Conservation (phyloP, 208 protist species). For the Trypanosoma rangeli region DNA sequence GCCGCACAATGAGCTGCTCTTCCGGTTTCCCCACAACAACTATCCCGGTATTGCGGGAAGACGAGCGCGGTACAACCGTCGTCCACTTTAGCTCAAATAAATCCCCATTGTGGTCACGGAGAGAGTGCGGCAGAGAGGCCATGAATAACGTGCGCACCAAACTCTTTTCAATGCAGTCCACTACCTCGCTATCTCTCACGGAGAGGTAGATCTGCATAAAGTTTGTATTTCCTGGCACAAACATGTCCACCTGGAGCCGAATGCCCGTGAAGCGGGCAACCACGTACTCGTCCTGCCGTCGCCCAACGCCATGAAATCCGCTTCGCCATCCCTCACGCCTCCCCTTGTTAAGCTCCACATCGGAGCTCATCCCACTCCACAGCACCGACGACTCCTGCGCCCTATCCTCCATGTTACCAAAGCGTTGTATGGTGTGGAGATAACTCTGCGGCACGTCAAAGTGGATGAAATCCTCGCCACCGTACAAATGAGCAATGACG, state of each 20-base stretch:
- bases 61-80: slow-evolving; percentile 29
- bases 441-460: slow-evolving; percentile 29
- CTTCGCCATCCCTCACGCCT: slow-evolving; percentile 8
- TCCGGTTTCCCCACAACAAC: slow-evolving; percentile 32
- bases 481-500: slow-evolving; percentile 45
- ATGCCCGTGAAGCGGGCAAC: slow-evolving; percentile 50
- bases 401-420: slow-evolving; percentile 16
- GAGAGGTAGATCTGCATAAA: slow-evolving; percentile 47
- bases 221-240: slow-evolving; percentile 37
- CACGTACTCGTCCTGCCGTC: slow-evolving; percentile 45
- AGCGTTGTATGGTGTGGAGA: slow-evolving; percentile 29
- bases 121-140: slow-evolving; percentile 30
- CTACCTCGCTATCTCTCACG: slow-evolving; percentile 44
- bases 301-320: slow-evolving; percentile 36
- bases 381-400: not conserved
- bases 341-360: slow-evolving; percentile 1
- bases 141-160: slow-evolving; percentile 50
- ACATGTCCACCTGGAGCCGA: slow-evolving; percentile 47
- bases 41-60: slow-evolving; percentile 15
- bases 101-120: slow-evolving; percentile 27
- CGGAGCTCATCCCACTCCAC: slow-evolving; percentile 25
- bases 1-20: slow-evolving; percentile 37
- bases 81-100: slow-evolving; percentile 37
- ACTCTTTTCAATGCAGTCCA: slow-evolving; percentile 63
- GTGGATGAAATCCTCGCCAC: slow-evolving; percentile 45